A percentile compares a stretch with the other conserved stretches of the same genome.
These are phyloP conservation scores for Brassica hybrid DNA, from an alignment of 441 rosid species.

Conservation along the genomic window DNA sequence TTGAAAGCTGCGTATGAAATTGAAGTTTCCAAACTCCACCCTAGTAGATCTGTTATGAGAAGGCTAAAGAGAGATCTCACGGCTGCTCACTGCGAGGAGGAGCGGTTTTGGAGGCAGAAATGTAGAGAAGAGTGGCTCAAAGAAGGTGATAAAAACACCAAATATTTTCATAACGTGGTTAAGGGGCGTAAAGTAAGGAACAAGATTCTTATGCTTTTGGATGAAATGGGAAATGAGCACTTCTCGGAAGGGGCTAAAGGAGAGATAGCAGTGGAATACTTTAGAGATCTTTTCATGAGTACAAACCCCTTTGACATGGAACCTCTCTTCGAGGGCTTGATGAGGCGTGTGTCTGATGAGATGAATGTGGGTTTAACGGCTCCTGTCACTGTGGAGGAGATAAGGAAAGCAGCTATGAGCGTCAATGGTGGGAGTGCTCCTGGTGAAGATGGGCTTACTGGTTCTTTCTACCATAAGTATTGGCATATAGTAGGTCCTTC, in stretches of 20 bases:
- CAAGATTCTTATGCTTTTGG: background rate
- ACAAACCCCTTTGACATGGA: background rate
- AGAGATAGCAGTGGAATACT: background rate
- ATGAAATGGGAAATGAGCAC: background rate
- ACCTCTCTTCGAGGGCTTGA: background rate
- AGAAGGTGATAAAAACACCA: background rate
- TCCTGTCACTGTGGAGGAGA: background rate
- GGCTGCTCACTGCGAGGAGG: too few relatives aligned
- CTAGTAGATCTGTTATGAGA: too few relatives aligned
- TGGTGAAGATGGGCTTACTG: background rate
- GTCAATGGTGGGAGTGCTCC: background rate
- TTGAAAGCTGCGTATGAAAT: too few relatives aligned
- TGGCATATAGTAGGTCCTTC: background rate
- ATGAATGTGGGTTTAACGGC: background rate
- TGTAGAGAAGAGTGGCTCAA: background rate
- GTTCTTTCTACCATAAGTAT: background rate
- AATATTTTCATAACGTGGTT: background rate
- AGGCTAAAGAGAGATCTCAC: too few relatives aligned
- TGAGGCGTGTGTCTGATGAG: too few relatives aligned
- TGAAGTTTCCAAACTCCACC: too few relatives aligned
- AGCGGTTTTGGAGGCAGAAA: background rate
- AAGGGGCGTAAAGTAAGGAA: background rate
- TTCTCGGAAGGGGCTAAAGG: background rate
- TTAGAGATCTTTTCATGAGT: background rate
- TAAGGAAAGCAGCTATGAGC: background rate